Percentiles rank a stretch among this genome's conserved stretches.
These are phyloP conservation scores for Mucor velutinosus DNA, from an alignment of 371 early-diverging fungal species.

Conservation along the genomic window DNA sequence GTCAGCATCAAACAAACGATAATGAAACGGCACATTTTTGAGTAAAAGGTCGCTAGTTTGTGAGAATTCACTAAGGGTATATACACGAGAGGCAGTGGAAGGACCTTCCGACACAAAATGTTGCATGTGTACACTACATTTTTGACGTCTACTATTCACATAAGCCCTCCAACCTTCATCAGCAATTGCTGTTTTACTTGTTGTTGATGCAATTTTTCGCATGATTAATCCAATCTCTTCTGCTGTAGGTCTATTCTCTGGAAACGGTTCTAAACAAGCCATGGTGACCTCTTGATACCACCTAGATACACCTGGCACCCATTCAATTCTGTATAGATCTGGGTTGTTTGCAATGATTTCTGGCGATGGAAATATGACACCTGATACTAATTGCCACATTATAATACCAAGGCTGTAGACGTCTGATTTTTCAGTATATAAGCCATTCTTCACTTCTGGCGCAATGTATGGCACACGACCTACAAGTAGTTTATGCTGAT, in stretches of 20 bases:
- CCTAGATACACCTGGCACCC: conserved; percentile 10
- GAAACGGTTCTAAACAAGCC: conserved; percentile 12
- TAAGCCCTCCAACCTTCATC: conserved; percentile 19
- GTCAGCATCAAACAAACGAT: conserved; percentile 15
- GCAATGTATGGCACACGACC: conserved; percentile 58
- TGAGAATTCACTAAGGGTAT: conserved; percentile 17
- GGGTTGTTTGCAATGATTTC: conserved; percentile 33
- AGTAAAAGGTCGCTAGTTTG: conserved; percentile 8
- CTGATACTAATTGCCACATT: conserved; percentile 48
- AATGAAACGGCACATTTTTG: conserved; percentile 19
- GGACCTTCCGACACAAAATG: conserved; percentile 6
- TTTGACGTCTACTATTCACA: conserved; percentile 14
- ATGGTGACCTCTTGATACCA: conserved; percentile 11
- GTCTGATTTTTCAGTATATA: conserved; percentile 43
- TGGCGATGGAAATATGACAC: conserved; percentile 43
- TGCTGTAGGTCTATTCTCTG: conserved; percentile 11
- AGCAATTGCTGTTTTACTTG: conserved; percentile 1
- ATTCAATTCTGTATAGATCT: conserved; percentile 36
- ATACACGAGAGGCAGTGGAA: conserved; percentile 17
- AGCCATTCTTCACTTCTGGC: conserved; percentile 47
- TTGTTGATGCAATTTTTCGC: conserved; percentile 51
- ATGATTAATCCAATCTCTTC: conserved; percentile 32
- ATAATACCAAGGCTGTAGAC: conserved; percentile 46
- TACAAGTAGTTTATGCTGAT: not conserved
- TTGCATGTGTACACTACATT: conserved; percentile 4